Base-by-base conservation (phyloP, 306 rosid species). In the Pterocarpus macrocarpus region DNA sequence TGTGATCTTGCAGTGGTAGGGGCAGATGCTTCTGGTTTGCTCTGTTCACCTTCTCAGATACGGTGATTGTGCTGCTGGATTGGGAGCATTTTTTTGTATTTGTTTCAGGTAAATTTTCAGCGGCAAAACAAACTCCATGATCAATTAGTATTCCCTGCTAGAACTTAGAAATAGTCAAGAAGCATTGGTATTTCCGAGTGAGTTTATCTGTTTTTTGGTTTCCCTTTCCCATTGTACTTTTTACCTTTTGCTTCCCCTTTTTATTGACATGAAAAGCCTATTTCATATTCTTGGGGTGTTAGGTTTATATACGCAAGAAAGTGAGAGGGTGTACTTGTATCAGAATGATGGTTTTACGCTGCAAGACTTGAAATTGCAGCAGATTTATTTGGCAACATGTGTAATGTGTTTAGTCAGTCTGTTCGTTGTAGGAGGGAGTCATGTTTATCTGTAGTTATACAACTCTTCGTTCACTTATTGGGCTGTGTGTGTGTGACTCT, bases 251-350 rank as follows among this genome's bases (percentile, higher is more conserved):
- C 44, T 44, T 30, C 3, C 41, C 43, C 13, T 8, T 28, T 59
- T 28, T 59, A 59, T 59, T 62, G 15, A 12, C 68, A 33, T 33
- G 41, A 63, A 38, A 34, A 34, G 36, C 33, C 17, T 63, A 34
- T 63, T 62, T 63, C 68, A 63, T 63, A 63, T 33, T 63, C 36
- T 63, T 33, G 68, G 44, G 4, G 68, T 63, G 68, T 13, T 63
- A 63, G 68, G 36, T 63, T 63, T 63, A 33, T 34, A 5, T 63
- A 63, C 17, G 33, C 44, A 63, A 34, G 67, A 62, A 62, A 33
- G 67, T 62, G 43, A 62, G 43, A 62, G 67, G 67, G 43, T 62
- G 68, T 63, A 12, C 68, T 63, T 63, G 68, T 34, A 63, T 63
- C 44, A 63, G 44, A 63, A 33, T 38, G 43, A 63, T 63, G 68